A percentile compares a stretch with the other conserved stretches of the same genome.
Evolutionary conservation across 768 basidiomycete species (phyloP).

Genomic region (Tubosaeta sp.): DNA sequence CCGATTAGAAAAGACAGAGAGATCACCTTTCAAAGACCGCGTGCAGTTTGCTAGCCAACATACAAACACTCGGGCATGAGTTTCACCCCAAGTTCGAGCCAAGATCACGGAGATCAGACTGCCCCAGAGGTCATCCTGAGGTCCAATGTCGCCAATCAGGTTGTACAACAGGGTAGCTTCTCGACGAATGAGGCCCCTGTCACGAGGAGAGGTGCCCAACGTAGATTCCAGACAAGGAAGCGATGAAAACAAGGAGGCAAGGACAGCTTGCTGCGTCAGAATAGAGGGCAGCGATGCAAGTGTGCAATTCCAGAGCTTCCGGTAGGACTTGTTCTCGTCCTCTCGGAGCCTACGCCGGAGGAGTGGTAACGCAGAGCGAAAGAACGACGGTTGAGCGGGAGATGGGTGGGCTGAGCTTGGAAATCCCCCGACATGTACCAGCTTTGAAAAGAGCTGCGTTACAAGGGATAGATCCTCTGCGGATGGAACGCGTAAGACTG

Average conservation of each 20-base stretch:
- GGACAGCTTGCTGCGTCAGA: conserved; percentile 50
- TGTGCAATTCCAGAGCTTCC: conserved; percentile 45
- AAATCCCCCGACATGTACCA: conserved; percentile 65
- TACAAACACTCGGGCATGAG: conserved; percentile 57
- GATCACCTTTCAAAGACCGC: conserved; percentile 30
- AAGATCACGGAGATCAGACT: conserved; percentile 43
- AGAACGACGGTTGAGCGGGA: conserved; percentile 72
- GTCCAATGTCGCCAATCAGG: conserved; percentile 49
- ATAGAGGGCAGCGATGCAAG: conserved; percentile 47
- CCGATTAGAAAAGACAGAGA: conserved; percentile 9
- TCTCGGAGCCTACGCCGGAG: conserved; percentile 41
- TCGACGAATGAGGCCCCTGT: conserved; percentile 45
- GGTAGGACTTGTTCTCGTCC: conserved; percentile 35
- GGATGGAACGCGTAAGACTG: conserved; percentile 27
- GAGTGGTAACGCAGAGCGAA: conserved; percentile 43
- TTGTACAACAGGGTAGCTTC: conserved; percentile 49
- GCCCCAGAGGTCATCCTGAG: conserved; percentile 51
- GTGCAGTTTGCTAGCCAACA: conserved; percentile 60
- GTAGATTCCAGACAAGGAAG: conserved; percentile 31
- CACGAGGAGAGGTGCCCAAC: conserved; percentile 28
- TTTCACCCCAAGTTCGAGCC: conserved; percentile 55
- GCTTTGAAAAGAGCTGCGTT: conserved; percentile 56
- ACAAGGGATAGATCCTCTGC: conserved; percentile 36
- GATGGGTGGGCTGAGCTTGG: conserved; percentile 46
- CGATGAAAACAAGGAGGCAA: conserved; percentile 56